Evolutionary conservation across 1,139 yeast species (phyloP).

Genomic region (Debaryomyces robertsiae): DNA sequence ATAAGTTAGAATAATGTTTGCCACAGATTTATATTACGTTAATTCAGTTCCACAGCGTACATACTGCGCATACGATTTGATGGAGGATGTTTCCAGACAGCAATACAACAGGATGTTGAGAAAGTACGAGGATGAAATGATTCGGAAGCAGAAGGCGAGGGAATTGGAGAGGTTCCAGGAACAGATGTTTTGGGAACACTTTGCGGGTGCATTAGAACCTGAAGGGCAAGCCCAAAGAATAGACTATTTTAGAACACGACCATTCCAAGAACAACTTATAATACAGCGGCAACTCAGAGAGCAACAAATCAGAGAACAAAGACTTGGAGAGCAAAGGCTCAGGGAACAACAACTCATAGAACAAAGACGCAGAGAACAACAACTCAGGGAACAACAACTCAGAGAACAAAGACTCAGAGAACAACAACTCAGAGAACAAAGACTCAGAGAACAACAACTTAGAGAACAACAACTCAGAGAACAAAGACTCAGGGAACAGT

Average conservation of each 20-base stretch:
- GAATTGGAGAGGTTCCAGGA: no score
- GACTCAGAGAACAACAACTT: background rate
- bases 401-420: slow-evolving; percentile 9
- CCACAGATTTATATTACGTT: slow-evolving; percentile 5
- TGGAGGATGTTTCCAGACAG: background rate
- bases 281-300: slow-evolving; percentile 9
- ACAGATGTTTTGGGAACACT: no score
- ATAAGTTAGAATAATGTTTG: slow-evolving; percentile 1
- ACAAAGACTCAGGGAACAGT: background rate
- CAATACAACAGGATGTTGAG: slow-evolving; percentile 2
- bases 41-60: background rate
- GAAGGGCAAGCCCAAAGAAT: slow-evolving; percentile 1
- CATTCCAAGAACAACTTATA: slow-evolving; percentile 9
- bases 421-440: slow-evolving; percentile 1
- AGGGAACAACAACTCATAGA: slow-evolving; percentile 13
- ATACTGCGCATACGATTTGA: background rate
- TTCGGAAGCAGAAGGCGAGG: background rate
- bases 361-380: slow-evolving; percentile 5
- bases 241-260: no score
- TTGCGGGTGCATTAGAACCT: background rate
- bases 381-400: slow-evolving; percentile 9
- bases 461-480: background rate
- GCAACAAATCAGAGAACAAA: slow-evolving; percentile 13
- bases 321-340: slow-evolving; percentile 14
- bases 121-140: background rate